These are phyloP conservation scores for Lepiota brunneoincarnata DNA, from an alignment of 768 basidiomycete genomes.

Conservation along the genomic window DNA sequence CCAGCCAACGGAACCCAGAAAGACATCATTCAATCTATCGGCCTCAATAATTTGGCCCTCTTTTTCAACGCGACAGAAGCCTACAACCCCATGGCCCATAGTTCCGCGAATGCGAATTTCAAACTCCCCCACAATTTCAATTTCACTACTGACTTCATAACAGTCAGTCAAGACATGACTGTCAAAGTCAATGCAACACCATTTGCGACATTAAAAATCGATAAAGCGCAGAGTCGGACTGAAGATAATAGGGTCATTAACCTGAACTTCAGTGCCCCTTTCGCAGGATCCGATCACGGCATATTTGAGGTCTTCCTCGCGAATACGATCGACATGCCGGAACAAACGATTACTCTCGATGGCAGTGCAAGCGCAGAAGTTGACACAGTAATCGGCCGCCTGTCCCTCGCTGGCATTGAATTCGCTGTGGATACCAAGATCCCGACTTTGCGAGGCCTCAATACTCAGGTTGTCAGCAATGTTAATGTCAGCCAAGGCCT, in stretches of 20 bases:
- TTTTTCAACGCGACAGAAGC: conserved; percentile 56
- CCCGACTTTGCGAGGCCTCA: conserved; percentile 62
- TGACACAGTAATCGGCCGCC: conserved; percentile 61
- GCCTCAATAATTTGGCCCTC: conserved; percentile 55
- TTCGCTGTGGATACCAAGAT: conserved; percentile 61
- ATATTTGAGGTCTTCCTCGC: conserved; percentile 64
- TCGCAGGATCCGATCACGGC: conserved; percentile 48
- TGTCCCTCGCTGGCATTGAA: conserved; percentile 52
- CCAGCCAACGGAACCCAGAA: conserved; percentile 58
- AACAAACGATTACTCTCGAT: conserved; percentile 46
- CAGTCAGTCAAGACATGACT: conserved; percentile 58
- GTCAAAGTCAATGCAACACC: conserved; percentile 47
- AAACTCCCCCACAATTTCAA: conserved; percentile 64
- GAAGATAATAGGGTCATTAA: conserved; percentile 61
- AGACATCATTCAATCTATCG: conserved; percentile 61
- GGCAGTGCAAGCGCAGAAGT: conserved; percentile 58
- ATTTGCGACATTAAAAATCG: conserved; percentile 61
- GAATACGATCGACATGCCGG: conserved; percentile 49
- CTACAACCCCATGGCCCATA: conserved; percentile 57
- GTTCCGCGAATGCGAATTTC: conserved; percentile 62
- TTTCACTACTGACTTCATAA: conserved; percentile 66
- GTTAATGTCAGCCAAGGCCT: conserved; percentile 71
- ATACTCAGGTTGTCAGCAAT: conserved; percentile 48
- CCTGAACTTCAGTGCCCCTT: conserved; percentile 60
- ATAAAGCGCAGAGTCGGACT: conserved; percentile 53